Evolutionary conservation across 148 eudicot species (phyloP).

Genomic region (Rhododendron molle): DNA sequence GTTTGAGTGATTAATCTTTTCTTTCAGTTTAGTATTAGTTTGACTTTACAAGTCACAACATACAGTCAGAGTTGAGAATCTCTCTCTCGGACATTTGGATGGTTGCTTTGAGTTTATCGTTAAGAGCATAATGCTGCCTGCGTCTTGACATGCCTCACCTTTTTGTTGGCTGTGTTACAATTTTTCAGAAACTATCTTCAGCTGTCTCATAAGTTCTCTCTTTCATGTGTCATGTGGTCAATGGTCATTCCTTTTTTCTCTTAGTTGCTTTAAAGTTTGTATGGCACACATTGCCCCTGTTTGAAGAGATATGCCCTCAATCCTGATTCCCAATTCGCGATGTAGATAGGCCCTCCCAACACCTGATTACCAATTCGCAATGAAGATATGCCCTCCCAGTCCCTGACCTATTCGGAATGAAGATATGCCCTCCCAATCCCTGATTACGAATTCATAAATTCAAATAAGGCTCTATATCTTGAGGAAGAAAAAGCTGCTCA

Average conservation of each 20-base stretch:
- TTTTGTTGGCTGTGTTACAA: neutral
- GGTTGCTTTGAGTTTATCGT: neutral
- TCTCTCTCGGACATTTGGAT: neutral
- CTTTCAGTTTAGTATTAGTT: neutral
- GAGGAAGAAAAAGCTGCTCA: neutral
- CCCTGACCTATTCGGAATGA: neutral
- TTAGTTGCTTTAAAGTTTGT: neutral
- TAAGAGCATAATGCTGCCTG: neutral
- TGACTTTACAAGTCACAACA: neutral
- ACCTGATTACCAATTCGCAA: neutral
- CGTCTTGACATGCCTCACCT: neutral
- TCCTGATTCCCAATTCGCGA: neutral
- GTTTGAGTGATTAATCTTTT: neutral
- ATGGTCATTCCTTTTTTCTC: neutral
- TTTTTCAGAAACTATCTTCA: neutral
- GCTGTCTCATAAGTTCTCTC: neutral
- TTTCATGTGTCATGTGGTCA: neutral
- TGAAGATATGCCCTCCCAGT: neutral
- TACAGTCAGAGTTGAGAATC: neutral
- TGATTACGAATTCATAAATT: neutral
- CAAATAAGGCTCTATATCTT: neutral
- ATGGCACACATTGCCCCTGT: neutral
- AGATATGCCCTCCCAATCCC: neutral
- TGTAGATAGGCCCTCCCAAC: neutral
- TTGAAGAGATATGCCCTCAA: neutral